phyloP scores from a whole-genome alignment of 2,329 filamentous ascomycete genomes.

The Penicillium sp. region DNA sequence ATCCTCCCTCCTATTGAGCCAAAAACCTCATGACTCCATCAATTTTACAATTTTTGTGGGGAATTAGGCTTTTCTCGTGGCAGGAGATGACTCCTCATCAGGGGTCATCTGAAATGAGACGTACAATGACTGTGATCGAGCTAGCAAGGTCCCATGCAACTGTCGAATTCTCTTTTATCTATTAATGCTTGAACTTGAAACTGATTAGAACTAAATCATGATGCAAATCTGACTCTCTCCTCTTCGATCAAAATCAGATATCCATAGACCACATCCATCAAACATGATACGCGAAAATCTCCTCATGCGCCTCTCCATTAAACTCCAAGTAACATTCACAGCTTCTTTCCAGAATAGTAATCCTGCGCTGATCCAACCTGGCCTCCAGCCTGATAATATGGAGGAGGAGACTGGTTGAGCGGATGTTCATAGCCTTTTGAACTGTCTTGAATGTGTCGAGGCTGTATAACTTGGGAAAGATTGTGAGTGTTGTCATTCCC shows the following conservation, averaged over 20 bases:
- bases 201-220: background rate
- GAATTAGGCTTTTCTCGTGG: background rate
- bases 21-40: background rate
- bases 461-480: background rate
- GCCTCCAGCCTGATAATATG: background rate
- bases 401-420: background rate
- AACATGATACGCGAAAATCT: background rate
- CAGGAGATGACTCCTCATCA: background rate
- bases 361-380: slow-evolving; percentile 10
- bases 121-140: background rate
- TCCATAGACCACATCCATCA: background rate
- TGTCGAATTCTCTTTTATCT: background rate
- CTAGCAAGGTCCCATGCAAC: too few relatives aligned
- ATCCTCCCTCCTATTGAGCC: background rate
- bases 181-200: background rate
- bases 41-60: background rate
- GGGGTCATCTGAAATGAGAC: background rate
- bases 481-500: background rate
- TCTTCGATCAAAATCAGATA: background rate
- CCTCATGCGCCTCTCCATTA: background rate
- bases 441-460: background rate
- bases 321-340: background rate
- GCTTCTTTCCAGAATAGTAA: slow-evolving; percentile 8
- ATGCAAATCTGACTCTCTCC: background rate
- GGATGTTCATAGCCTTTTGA: background rate